These are phyloP conservation scores for Choiromyces venosus DNA, from an alignment of 495 filamentous ascomycete genomes.

Conservation along the genomic window DNA sequence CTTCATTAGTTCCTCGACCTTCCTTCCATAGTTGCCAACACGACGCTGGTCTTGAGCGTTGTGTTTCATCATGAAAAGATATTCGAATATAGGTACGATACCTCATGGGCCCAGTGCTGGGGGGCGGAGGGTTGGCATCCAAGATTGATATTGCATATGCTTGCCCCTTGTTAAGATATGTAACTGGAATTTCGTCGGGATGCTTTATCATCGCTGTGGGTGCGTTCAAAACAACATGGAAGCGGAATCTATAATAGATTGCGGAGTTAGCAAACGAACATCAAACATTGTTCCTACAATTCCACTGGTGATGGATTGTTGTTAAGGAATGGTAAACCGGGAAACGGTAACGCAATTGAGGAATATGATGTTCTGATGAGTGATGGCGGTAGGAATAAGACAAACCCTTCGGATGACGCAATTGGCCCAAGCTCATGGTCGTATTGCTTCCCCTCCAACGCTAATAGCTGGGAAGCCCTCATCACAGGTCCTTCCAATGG, in stretches of 20 bases:
- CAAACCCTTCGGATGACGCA: conserved; percentile 48
- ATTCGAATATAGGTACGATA: conserved; percentile 86
- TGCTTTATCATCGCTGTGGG: conserved; percentile 95
- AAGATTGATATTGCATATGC: conserved; percentile 74
- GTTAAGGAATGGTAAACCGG: neutral
- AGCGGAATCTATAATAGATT: conserved; percentile 71
- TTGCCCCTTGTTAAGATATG: conserved; percentile 96
- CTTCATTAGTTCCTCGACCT: conserved; percentile 79
- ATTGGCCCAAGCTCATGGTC: conserved; percentile 49
- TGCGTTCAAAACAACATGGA: conserved; percentile 80
- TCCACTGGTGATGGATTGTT: conserved; percentile 22
- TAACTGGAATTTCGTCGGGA: conserved; percentile 80
- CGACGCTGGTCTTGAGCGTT: conserved; percentile 68
- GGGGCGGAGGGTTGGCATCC: conserved; percentile 57
- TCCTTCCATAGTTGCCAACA: conserved; percentile 98
- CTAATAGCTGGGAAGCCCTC: conserved; percentile 47
- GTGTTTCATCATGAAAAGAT: conserved; percentile 90
- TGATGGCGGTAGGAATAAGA: neutral
- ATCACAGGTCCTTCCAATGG: conserved; percentile 59
- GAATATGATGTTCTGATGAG: neutral
- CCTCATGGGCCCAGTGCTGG: conserved; percentile 50
- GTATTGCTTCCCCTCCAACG: conserved; percentile 50
- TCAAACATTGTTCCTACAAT: neutral
- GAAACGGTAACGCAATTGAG: neutral
- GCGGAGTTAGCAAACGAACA: conserved; percentile 41